A percentile compares a stretch with the other conserved stretches of the same genome.
Conservation (phyloP, 257 asterid species). For the Capsicum chinense region DNA sequence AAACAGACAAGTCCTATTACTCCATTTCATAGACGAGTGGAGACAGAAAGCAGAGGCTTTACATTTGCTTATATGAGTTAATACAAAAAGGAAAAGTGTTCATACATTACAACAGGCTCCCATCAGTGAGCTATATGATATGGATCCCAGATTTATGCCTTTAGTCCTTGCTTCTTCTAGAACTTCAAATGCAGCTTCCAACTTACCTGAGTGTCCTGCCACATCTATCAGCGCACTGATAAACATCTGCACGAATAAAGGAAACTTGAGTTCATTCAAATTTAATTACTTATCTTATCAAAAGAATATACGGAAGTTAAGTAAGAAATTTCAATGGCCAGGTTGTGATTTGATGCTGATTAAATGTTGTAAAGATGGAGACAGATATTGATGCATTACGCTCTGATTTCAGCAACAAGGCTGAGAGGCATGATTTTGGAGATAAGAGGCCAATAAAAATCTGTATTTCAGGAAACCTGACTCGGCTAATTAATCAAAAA, state of each 20-base stretch:
- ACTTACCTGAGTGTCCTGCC: slow-evolving; percentile 95
- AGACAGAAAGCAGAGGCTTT: slow-evolving; percentile 3
- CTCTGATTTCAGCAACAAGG: not conserved
- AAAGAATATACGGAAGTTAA: slow-evolving; percentile 4
- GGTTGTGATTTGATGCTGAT: not conserved
- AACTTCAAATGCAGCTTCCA: slow-evolving; percentile 91
- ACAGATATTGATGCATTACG: not conserved
- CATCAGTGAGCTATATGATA: slow-evolving; percentile 96
- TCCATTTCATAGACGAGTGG: not conserved
- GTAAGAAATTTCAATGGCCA: slow-evolving; percentile 1
- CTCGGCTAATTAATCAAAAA: slow-evolving; percentile 22
- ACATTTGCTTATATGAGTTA: not conserved
- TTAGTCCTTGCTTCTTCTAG: slow-evolving; percentile 73
- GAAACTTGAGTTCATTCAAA: slow-evolving; percentile 1
- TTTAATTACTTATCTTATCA: not conserved
- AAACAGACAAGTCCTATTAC: slow-evolving; percentile 22
- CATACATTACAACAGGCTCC: slow-evolving; percentile 98
- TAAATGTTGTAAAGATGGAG: slow-evolving; percentile 22
- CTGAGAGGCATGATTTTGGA: not conserved
- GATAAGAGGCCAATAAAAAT: slow-evolving; percentile 9
- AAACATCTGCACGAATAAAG: slow-evolving; percentile 63
- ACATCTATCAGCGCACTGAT: slow-evolving; percentile 96
- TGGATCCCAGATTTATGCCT: slow-evolving; percentile 77
- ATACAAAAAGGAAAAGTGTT: slow-evolving; percentile 17
- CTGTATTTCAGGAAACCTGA: not conserved